Evolutionary conservation across 2,329 filamentous ascomycete genomes (phyloP).

Genomic region (Sporothrix schenckii): DNA sequence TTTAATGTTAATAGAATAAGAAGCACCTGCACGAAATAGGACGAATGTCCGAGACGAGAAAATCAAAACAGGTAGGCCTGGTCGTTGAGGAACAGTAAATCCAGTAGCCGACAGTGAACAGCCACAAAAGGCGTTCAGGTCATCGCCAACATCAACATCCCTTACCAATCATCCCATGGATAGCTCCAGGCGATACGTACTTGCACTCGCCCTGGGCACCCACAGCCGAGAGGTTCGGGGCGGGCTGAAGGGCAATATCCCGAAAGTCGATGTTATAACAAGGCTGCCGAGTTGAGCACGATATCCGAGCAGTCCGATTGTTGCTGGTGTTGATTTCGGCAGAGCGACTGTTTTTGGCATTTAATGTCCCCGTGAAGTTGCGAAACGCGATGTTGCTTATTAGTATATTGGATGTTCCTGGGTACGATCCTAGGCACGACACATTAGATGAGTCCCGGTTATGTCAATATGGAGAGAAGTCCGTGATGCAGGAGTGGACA

Average conservation of each 20-base stretch:
- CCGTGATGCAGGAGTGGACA: no score
- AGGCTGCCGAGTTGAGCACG: conserved; percentile 52
- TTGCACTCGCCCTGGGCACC: conserved; percentile 41
- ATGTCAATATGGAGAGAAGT: neutral
- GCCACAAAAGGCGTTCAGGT: neutral
- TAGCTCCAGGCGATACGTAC: conserved; percentile 39
- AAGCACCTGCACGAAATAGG: neutral
- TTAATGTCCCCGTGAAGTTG: conserved; percentile 55
- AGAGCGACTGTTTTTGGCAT: conserved; percentile 36
- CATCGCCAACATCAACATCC: conserved; percentile 35
- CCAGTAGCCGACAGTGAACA: neutral
- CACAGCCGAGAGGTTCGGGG: conserved; percentile 32
- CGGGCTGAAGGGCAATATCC: conserved; percentile 37
- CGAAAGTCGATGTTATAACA: conserved; percentile 54
- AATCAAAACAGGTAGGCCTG: neutral
- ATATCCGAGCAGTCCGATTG: conserved; percentile 47
- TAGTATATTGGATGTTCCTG: conserved; percentile 55
- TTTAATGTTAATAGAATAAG: neutral
- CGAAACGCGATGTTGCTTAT: conserved; percentile 54
- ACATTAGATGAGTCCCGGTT: neutral
- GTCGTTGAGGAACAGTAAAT: neutral
- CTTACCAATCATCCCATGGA: conserved; percentile 40
- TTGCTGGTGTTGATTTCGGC: conserved; percentile 38
- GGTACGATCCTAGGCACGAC: conserved; percentile 40
- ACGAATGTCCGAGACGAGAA: neutral